Evolutionary conservation across 345 rosid species (phyloP), one percentile per base, ranked within the genome.

Genomic region (Populus simonii): DNA sequence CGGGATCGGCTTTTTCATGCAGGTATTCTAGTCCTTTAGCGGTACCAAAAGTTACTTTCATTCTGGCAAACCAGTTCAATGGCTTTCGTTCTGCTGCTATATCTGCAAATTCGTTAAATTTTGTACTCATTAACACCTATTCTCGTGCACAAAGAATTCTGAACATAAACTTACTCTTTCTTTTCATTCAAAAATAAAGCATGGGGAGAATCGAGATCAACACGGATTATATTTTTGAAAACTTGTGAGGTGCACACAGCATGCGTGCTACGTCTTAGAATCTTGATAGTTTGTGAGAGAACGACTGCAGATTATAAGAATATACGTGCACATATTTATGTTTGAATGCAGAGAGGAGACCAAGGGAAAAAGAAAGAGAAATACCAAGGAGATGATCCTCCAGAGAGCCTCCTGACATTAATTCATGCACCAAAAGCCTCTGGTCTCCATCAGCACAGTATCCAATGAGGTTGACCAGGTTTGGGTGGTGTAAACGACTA

Each of bases 401-500:
- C 61, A 92, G 57, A 22, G 92, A 87, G 23, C 91, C 91, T 25
- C 83, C 88, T 12, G 88, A 38, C 75, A 92, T 80, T 67, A 68
- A 89, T 61, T 90, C 92, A 79, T 85, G 86, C 23, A 92, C 92
- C 78, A 92, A 63, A 62, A 92, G 87, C 59, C 92, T 88, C 78
- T 90, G 93, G 73, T 92, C 96, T n/a, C 96, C 96, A 80, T 90
- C 93, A 8, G 91, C 91, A 36, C 96, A 90, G 65, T 92, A 92
- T n/a, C 96, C 96, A 12, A 90, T 63, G 38, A 92, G 86, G 72
- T 84, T 86, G 43, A 88, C 85, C 29, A 92, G 87, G 82, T 92
- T 88, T 1, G 81, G 89, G 77, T 90, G 93, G 70, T 88, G 81
- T 17, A 89, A 76, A 53, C 76, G 87, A 67, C 91, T 85, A 45